Evolutionary conservation across 768 basidiomycete species (phyloP), one percentile per base, ranked within the genome.

Genomic region (Termitomyces sp.): DNA sequence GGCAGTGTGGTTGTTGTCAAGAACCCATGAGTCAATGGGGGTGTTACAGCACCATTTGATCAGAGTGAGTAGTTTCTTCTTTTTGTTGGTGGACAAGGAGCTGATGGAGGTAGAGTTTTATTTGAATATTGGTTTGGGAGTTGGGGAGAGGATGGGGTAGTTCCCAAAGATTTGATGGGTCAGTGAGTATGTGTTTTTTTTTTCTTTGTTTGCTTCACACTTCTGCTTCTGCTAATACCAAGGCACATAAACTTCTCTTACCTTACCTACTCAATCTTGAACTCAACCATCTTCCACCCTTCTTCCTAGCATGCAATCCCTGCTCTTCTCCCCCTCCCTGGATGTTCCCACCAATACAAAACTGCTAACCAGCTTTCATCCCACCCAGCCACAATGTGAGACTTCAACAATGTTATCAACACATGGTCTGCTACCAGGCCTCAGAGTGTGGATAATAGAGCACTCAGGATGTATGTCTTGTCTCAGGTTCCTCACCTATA

Each of bases 151-250:
- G 56, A 87, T 83, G 62, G 94, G 94, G 29, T 95, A 89, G 89
- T 96, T 95, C 83, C 91, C 91, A 0, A 94, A 96, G 91, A 91
- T 75, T 87, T 57, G 89, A 93, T 69, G 82, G 79, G 1, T 82
- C 82, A 38, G 65, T 63, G 46, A 81, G 83, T 84, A 66, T 47
- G 81, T 79, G 3, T 51, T 38, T 37, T 47, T 3, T 3, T 6
- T 46, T 20, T 0, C 17, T 20, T 48, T 54, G 8, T 32, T 29
- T 20, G 14, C 11, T 37, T 8, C 36, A 15, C 17, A 40, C 1
- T 11, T 9, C 42, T 15, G 20, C 20, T 36, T 20, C 20, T 20
- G 20, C 20, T 20, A 20, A 20, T 20, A 20, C 20, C 20, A 20
- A 20, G 20, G 20, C 20, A 20, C 20, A 20, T 20, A 20, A 20